These are phyloP conservation scores for Lolium perenne DNA, from an alignment of 176 grass and related monocot species.

Conservation along the genomic window DNA sequence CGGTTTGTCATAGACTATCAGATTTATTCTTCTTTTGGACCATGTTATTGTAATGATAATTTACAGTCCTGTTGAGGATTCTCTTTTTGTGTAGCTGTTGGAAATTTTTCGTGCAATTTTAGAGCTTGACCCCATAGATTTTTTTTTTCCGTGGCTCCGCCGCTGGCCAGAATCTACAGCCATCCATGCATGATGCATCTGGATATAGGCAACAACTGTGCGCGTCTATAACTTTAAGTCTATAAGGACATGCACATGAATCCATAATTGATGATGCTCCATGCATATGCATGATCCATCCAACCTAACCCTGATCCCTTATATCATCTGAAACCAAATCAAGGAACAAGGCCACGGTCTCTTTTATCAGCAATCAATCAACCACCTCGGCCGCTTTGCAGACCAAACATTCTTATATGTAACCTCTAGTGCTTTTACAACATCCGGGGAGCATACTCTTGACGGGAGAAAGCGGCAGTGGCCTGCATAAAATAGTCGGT, in stretches of 20 bases:
- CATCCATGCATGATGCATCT: neutral
- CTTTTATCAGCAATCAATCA: neutral
- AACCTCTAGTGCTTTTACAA: neutral
- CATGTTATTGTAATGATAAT: too few species aligned
- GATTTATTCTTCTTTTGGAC: too few species aligned
- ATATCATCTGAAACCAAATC: neutral
- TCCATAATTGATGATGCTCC: neutral
- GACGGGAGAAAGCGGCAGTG: neutral
- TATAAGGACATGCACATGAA: slow-evolving; percentile 2
- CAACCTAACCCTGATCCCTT: slow-evolving; percentile 9
- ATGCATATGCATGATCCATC: neutral
- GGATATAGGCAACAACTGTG: neutral
- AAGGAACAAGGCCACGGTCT: neutral
- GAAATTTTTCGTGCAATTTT: too few species aligned
- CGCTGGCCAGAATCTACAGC: neutral
- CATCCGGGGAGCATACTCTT: neutral
- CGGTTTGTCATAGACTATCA: too few species aligned
- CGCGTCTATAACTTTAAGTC: neutral
- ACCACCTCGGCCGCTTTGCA: neutral
- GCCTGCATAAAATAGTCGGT: slow-evolving; percentile 33
- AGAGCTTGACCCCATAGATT: too few species aligned
- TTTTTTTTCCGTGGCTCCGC: too few species aligned
- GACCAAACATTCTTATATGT: slow-evolving; percentile 18
- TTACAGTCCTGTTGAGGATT: too few species aligned
- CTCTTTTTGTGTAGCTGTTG: too few species aligned